phyloP scores from a whole-genome alignment of 106 monocot species.

The Narthecium ossifragum region DNA sequence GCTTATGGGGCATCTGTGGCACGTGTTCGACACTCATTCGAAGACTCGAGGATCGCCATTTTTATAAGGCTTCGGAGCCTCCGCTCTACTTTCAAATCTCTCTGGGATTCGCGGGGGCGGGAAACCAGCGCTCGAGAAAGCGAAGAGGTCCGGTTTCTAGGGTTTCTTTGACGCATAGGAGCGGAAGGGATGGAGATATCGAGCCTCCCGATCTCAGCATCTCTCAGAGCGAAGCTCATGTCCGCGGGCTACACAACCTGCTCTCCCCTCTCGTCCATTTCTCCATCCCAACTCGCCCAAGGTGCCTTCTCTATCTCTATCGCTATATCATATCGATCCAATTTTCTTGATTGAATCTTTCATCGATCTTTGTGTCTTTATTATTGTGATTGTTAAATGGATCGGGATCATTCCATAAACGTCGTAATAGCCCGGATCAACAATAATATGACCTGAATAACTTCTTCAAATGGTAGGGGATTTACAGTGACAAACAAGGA shows the following conservation, averaged over 20 bases:
- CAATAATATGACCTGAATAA: background rate
- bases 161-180: no score
- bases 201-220: conserved; percentile 25
- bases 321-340: background rate
- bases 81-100: no score
- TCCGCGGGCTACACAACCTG: conserved; percentile 33
- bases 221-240: conserved; percentile 31
- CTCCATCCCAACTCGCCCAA: conserved; percentile 28
- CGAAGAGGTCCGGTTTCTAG: no score
- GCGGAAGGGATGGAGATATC: conserved; percentile 41
- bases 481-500: background rate
- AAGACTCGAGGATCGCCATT: no score
- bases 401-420: background rate
- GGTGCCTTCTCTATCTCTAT: conserved; percentile 11
- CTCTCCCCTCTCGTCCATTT: conserved; percentile 26
- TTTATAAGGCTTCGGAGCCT: no score
- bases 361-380: no score
- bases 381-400: no score
- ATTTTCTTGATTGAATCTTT: background rate
- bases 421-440: no score
- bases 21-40: no score
- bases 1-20: no score
- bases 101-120: no score
- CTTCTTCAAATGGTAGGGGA: background rate
- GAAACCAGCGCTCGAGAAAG: no score